Evolutionary conservation across 805 yeast species (phyloP), one percentile per base, ranked within the genome.

Genomic region (Cyberlindnera nakhonratchasimensis): DNA sequence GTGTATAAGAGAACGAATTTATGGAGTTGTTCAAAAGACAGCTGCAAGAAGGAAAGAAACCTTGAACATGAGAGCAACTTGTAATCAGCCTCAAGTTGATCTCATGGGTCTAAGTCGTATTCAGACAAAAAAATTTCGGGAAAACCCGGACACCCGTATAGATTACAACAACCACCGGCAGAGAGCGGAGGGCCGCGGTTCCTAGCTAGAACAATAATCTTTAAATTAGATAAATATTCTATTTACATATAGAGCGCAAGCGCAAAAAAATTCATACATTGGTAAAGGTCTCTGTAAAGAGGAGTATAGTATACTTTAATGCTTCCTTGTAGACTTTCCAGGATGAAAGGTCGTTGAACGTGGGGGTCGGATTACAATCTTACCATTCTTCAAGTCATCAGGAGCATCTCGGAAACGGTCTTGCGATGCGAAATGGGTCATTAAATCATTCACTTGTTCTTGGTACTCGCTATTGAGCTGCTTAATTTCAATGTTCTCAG

Each of bases 371-470:
- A 83, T 66, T 1, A 82, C 65, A 0, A 85, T 63, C 4, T 79
- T 75, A 0, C 96, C 96, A 48, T 87, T 82, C 51, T 69, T 77
- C 13, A 83, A 82, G 26, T 82, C 91, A 11, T 82, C 83, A 3
- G 80, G 73, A 18, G 86, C 85, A 54, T 79, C 76, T 53, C 79
- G 77, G 54, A 87, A 75, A 62, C 82, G 85, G 42, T 80, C 83
- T 56, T 77, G 85, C 0, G 85, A 72, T 45, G 84, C 91, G 29
- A 88, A 62, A 55, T 70, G 86, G 48, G 86, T 83, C 96, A 89
- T 86, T 40, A 88, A 60, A 59, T 88, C 96, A 22, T 71, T 75
- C 3, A 79, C 79, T 57, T 83, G 86, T 30, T 81, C 87, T 33
- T 71, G 59, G 23, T 82, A 56, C 2, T 78, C 86, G 10, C 57